Evolutionary conservation across 1,284 basidiomycete genomes (phyloP), one percentile per base, ranked within the genome.

Genomic region (Neotropicomus parvogracilis): DNA sequence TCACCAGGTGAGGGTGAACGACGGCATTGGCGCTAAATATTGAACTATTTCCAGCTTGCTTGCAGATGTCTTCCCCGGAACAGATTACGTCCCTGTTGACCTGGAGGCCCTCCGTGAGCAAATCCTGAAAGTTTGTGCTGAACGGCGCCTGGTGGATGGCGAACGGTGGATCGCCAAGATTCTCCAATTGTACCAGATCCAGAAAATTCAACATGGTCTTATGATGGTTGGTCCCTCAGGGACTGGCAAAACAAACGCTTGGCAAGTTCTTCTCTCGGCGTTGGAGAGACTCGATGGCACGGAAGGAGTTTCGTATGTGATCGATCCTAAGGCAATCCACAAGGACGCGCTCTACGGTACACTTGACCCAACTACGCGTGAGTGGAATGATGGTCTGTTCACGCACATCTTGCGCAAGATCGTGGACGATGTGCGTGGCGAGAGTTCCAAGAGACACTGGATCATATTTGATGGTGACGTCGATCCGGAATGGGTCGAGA

Each of bases 401-500:
- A 99, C 97, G 0, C 93, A 97, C 65, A 91, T 98, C 38, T 75
- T 99, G 49, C 86, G 97, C 42, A 98, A 97, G 70, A 99, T 99
- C 54, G 91, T 98, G 48, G 97, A 99, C 64, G 95, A 99, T 63
- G 94, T 98, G 29, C 91, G 97, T 63, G 97, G 97, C 26, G 97
- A 98, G 71, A 97, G 93, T 66, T 78, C 82, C 26, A 98, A 97
- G 74, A 78, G 95, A 19, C 97, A 99, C 66, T 99, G 97, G 97
- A 99, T 99, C 62, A 91, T 99, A 54, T 99, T 99, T 57, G 97
- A 99, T 63, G 97, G 97, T 50, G 97, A 99, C 65, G 95, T 99
- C 43, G 97, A 99, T 75, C 97, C 97, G 0, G 97, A 99, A 70
- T 99, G 97, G 97, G 97, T 99, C 7, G 97, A 99, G 72, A 99